Base-by-base conservation (phyloP, 106 monocot genomes). In the Dioscorea zingiberensis region DNA sequence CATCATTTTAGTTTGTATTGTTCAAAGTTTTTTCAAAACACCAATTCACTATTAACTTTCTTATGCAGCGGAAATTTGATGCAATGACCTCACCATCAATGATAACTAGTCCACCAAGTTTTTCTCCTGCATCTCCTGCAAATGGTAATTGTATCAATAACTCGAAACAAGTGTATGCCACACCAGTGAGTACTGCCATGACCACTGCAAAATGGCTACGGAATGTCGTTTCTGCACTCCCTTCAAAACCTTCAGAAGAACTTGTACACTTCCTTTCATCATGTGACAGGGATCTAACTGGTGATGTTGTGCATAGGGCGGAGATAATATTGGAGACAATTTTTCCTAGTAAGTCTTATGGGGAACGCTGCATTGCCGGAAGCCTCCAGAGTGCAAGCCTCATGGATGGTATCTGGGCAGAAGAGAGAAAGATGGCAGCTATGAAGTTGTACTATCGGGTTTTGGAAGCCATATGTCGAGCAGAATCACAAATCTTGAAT, bases 161-260 rank as follows among this genome's bases (percentile, higher is more conserved):
- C 49, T 83, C 71, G 74, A 48, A 78, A 46, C 73, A 71, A 49
- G 60, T 70, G n/a, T 63, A 64, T 62, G 38, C 3, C 38, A 86
- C 97, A 51, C 97, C 97, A 61, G 91, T 97, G 56, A 88, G 83
- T 77, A 80, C 86, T 18, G 88, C 97, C 45, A 85, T 97, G 88
- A 91, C 97, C 26, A 92, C 97, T 58, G 97, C 97, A 74, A 97
- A 91, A 66, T 97, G 97, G 97, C 97, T 97, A 32, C 78, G 91
- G 7, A 81, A 58, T 47, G 70, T 85, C 21, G 81, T 92, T 60
- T 85, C 88, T 57, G 84, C 88, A 59, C 88, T 88, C 71, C 69
- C 88, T 74, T 77, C 80, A 65, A 84, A 66, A 62, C 97, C 97
- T 69, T 79, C 92, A 10, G 27, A 64, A 56, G 91, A 85, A 28